A percentile compares a stretch with the other conserved stretches of the same genome.
phyloP scores from a whole-genome alignment of 768 basidiomycete species.

The Trametes gibbosa region DNA sequence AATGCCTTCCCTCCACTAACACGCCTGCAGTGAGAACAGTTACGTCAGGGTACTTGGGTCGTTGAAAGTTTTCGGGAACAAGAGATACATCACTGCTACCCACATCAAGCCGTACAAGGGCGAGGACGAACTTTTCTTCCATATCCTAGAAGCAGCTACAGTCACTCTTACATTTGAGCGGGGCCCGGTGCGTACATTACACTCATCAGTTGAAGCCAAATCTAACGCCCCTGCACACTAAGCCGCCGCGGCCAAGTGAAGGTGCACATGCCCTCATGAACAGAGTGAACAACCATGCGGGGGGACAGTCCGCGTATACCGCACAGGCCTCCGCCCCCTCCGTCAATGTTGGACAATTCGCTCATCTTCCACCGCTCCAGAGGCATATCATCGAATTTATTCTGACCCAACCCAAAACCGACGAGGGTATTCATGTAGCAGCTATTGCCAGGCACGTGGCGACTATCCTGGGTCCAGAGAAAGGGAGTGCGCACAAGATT shows the following conservation, averaged over 20 bases:
- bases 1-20: neutral
- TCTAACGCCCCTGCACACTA: neutral
- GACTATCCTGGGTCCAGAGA: conserved; percentile 37
- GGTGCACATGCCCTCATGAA: conserved; percentile 6
- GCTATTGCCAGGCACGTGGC: conserved; percentile 63
- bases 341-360: conserved; percentile 41
- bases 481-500: conserved; percentile 45
- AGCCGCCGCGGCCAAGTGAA: conserved; percentile 24
- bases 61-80: conserved; percentile 78
- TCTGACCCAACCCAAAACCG: conserved; percentile 38
- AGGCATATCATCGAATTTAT: conserved; percentile 69
- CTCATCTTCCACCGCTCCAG: conserved; percentile 57
- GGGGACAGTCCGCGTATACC: conserved; percentile 33
- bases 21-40: conserved; percentile 54
- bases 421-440: conserved; percentile 74
- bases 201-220: neutral
- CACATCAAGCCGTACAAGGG: conserved; percentile 70
- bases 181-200: conserved; percentile 52
- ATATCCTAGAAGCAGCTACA: conserved; percentile 71
- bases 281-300: neutral
- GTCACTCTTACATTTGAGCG: conserved; percentile 64
- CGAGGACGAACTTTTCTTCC: conserved; percentile 77
- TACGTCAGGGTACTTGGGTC: conserved; percentile 81
- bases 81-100: conserved; percentile 77
- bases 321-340: conserved; percentile 24